Percentiles rank a stretch among this genome's conserved stretches.
phyloP scores from a whole-genome alignment of 2,329 filamentous ascomycete genomes.

The Alternaria brassicae region DNA sequence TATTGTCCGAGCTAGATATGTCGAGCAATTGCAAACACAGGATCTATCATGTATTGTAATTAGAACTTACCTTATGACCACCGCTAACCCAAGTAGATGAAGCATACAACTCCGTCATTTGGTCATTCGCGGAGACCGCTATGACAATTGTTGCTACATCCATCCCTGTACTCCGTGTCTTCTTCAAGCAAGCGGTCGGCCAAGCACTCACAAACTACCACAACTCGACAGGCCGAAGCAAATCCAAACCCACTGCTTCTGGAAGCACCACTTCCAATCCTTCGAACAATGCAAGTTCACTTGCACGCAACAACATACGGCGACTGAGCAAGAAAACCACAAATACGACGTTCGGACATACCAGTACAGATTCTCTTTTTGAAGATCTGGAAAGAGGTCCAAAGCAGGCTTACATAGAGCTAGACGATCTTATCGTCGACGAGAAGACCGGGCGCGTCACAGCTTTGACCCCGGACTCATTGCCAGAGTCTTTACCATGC shows the following conservation, averaged over 20 bases:
- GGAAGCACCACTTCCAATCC: background rate
- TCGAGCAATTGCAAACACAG: background rate
- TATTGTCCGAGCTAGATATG: slow-evolving; percentile 4
- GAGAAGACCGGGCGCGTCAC: background rate
- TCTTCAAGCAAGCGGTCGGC: slow-evolving; percentile 4
- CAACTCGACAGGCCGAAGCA: background rate
- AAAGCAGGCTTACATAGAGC: background rate
- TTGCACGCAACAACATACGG: background rate
- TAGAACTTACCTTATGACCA: background rate
- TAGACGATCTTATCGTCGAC: background rate
- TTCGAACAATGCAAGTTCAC: background rate
- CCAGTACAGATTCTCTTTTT: background rate
- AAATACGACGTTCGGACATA: background rate
- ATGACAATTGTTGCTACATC: slow-evolving; percentile 11
- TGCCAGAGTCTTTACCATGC: background rate
- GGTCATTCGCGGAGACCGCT: slow-evolving; percentile 8
- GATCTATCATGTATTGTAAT: background rate
- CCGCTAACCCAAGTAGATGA: slow-evolving; percentile 5
- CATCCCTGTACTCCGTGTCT: slow-evolving; percentile 13
- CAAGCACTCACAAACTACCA: background rate
- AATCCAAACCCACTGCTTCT: background rate
- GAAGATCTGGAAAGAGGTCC: background rate
- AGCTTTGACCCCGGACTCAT: background rate
- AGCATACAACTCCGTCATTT: slow-evolving; percentile 9
- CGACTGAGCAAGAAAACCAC: background rate